A percentile compares a stretch with the other conserved stretches of the same genome.
phyloP scores from a whole-genome alignment of 352 stramenopile genomes.

The Phytophthora pisi region DNA sequence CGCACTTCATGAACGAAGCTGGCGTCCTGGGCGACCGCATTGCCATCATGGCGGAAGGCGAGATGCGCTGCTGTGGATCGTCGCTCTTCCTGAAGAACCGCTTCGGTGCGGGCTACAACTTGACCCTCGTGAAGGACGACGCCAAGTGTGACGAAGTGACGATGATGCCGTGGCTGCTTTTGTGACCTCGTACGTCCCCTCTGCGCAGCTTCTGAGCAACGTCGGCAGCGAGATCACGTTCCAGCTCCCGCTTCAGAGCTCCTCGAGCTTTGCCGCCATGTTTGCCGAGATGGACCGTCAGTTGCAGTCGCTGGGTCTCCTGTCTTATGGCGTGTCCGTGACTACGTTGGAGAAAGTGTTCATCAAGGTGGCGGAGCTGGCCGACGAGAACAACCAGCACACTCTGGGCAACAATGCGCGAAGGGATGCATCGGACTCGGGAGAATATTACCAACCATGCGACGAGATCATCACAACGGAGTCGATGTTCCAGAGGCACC shows the following conservation, averaged over 20 bases:
- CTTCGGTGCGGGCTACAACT: slow-evolving; percentile 67
- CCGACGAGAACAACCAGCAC: slow-evolving; percentile 45
- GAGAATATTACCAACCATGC: slow-evolving; percentile 12
- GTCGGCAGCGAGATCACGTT: slow-evolving; percentile 79
- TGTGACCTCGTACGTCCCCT: slow-evolving; percentile 32
- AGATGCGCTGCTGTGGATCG: slow-evolving; percentile 66
- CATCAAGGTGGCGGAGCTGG: slow-evolving; percentile 61
- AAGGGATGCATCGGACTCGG: not conserved
- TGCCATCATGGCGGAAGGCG: slow-evolving; percentile 81
- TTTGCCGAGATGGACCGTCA: slow-evolving; percentile 62
- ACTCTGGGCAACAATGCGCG: slow-evolving; percentile 27
- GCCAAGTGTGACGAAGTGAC: slow-evolving; percentile 33
- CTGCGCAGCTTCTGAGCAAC: slow-evolving; percentile 55
- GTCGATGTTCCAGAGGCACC: slow-evolving; percentile 33
- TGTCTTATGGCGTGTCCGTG: slow-evolving; percentile 78
- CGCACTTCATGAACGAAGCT: slow-evolving; percentile 95
- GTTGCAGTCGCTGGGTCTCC: slow-evolving; percentile 35
- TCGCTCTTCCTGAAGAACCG: slow-evolving; percentile 80
- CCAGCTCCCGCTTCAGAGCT: slow-evolving; percentile 54
- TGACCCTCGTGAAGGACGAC: slow-evolving; percentile 63
- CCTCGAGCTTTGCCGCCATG: slow-evolving; percentile 51
- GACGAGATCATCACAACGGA: slow-evolving; percentile 14
- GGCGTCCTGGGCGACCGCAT: slow-evolving; percentile 85
- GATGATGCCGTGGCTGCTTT: slow-evolving; percentile 33
- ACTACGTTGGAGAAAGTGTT: slow-evolving; percentile 80